These are phyloP conservation scores for Colletotrichum sp. DNA, from an alignment of 2,329 filamentous ascomycete genomes.

Conservation along the genomic window DNA sequence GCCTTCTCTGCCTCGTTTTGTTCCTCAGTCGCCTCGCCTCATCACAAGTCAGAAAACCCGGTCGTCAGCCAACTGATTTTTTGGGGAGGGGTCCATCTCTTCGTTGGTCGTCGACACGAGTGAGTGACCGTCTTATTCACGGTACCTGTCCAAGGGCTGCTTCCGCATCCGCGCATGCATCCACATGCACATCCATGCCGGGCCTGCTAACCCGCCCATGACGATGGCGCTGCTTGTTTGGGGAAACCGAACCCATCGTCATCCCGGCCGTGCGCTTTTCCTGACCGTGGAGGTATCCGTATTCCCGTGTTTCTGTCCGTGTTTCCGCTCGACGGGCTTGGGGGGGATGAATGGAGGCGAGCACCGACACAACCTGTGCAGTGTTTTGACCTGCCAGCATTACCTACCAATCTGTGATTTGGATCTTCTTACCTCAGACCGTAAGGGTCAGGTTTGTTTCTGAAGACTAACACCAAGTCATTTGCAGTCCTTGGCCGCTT, in stretches of 20 bases:
- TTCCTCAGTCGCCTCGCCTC: background rate
- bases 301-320: conserved; percentile 9
- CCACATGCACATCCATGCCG: background rate
- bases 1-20: background rate
- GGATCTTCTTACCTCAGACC: conserved; percentile 13
- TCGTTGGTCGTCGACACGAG: background rate
- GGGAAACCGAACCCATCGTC: conserved; percentile 3
- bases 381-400: background rate
- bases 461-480: background rate
- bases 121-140: background rate
- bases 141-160: background rate
- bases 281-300: background rate
- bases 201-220: background rate
- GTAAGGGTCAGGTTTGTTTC: background rate
- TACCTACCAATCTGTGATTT: background rate
- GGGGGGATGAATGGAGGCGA: background rate
- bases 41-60: background rate
- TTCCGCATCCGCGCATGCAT: conserved; percentile 3
- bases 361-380: background rate
- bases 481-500: background rate
- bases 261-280: background rate
- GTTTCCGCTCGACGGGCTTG: background rate
- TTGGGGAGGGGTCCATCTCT: background rate
- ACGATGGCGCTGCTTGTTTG: conserved; percentile 10
- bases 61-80: background rate